phyloP scores from a whole-genome alignment of 2,329 filamentous ascomycete species.

The Exophiala calicioides region DNA sequence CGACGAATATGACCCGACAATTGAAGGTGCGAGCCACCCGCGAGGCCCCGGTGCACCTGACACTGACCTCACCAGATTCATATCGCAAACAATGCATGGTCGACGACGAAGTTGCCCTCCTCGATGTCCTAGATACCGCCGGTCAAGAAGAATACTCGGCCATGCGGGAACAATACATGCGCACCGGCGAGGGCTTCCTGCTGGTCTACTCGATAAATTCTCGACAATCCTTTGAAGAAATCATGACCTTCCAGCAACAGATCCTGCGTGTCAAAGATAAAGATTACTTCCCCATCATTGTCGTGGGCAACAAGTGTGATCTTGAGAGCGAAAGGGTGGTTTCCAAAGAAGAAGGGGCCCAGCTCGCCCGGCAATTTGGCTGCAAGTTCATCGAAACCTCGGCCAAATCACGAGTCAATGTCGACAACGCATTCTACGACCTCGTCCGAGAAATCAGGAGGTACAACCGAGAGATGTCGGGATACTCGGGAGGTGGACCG shows the following conservation, averaged over 20 bases:
- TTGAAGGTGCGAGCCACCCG: slow-evolving; percentile 67
- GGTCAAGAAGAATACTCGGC: slow-evolving; percentile 99
- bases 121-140: slow-evolving; percentile 97
- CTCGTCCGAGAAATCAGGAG: slow-evolving; percentile 96
- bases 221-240: slow-evolving; percentile 96
- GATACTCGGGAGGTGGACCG: slow-evolving; percentile 62
- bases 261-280: slow-evolving; percentile 98
- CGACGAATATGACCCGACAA: slow-evolving; percentile 98
- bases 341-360: slow-evolving; percentile 87
- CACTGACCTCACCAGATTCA: slow-evolving; percentile 69
- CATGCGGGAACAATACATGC: slow-evolving; percentile 99
- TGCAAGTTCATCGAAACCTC: slow-evolving; percentile 99
- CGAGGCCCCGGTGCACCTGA: slow-evolving; percentile 8
- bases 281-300: slow-evolving; percentile 99
- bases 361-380: slow-evolving; percentile 79
- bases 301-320: slow-evolving; percentile 99
- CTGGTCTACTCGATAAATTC: slow-evolving; percentile 98
- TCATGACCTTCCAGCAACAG: slow-evolving; percentile 97
- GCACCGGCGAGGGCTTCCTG: slow-evolving; percentile 95
- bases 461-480: slow-evolving; percentile 97
- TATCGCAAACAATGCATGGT: slow-evolving; percentile 99
- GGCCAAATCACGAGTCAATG: slow-evolving; percentile 95
- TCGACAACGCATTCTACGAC: slow-evolving; percentile 98
- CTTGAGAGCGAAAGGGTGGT: slow-evolving; percentile 90
- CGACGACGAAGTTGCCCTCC: slow-evolving; percentile 94